A percentile compares a stretch with the other conserved stretches of the same genome.
These are phyloP conservation scores for Phaeotremella fagi DNA, from an alignment of 768 basidiomycete species.

Conservation along the genomic window DNA sequence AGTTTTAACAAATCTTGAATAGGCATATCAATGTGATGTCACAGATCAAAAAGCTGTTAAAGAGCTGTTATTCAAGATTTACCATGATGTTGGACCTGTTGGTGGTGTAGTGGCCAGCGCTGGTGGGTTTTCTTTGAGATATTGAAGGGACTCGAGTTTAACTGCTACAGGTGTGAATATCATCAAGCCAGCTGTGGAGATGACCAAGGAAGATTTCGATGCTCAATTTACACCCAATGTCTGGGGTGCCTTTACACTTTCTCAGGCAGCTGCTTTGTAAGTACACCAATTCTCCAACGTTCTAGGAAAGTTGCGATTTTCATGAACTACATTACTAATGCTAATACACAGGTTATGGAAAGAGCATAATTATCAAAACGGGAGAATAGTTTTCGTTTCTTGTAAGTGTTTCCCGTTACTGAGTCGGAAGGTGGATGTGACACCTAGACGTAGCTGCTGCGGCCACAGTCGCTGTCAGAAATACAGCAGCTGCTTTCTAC, in stretches of 20 bases:
- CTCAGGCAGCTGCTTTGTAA: slow-evolving; percentile 36
- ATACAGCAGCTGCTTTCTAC: slow-evolving; percentile 36
- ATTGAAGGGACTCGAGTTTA: neutral
- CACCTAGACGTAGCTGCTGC: slow-evolving; percentile 26
- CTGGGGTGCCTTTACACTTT: slow-evolving; percentile 38
- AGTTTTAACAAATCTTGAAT: neutral
- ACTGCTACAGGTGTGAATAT: slow-evolving; percentile 13
- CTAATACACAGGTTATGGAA: slow-evolving; percentile 32
- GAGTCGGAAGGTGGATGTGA: neutral
- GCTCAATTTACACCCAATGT: slow-evolving; percentile 32
- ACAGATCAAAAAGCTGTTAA: slow-evolving; percentile 30
- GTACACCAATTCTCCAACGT: slow-evolving; percentile 5
- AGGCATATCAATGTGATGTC: slow-evolving; percentile 43
- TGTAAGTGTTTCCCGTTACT: slow-evolving; percentile 23
- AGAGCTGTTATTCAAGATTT: slow-evolving; percentile 30
- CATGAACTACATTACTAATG: neutral
- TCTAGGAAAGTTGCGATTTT: too few species aligned
- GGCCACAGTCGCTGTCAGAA: slow-evolving; percentile 33
- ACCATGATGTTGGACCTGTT: slow-evolving; percentile 40
- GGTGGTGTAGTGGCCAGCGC: slow-evolving; percentile 44
- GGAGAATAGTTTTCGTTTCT: slow-evolving; percentile 40
- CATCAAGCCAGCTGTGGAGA: slow-evolving; percentile 38
- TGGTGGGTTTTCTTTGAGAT: slow-evolving; percentile 15
- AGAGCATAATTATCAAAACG: slow-evolving; percentile 42
- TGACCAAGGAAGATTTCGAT: slow-evolving; percentile 40